phyloP scores from a whole-genome alignment of 345 rosid genomes.

The Triadica sebifera region DNA sequence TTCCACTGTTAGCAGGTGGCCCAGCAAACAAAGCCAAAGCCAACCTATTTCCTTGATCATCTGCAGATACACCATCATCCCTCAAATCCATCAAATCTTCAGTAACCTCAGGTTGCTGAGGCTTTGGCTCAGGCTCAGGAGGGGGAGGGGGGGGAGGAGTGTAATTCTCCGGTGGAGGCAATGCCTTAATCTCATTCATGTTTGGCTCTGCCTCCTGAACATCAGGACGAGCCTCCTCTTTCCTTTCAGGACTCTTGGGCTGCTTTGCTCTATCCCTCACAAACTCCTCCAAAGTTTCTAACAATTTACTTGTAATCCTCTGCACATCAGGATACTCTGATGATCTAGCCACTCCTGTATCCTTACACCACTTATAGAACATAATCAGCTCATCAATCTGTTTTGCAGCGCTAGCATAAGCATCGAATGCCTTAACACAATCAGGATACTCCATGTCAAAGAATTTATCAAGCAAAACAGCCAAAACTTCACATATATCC shows the following conservation, averaged over 20 bases:
- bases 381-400: conserved; percentile 80
- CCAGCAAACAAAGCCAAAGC: conserved; percentile 80
- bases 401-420: conserved; percentile 63
- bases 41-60: conserved; percentile 71
- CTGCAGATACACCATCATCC: conserved; percentile 58
- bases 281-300: conserved; percentile 83
- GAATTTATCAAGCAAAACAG: conserved; percentile 75
- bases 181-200: conserved; percentile 73
- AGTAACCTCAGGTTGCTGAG: conserved; percentile 47
- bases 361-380: conserved; percentile 79
- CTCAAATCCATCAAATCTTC: conserved; percentile 81
- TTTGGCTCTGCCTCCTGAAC: conserved; percentile 41
- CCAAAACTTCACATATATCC: conserved; percentile 75
- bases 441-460: conserved; percentile 81
- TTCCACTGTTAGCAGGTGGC: conserved; percentile 39
- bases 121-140: conserved; percentile 40
- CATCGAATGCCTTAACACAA: conserved; percentile 80
- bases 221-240: conserved; percentile 48
- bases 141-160: conserved; percentile 59
- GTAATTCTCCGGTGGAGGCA: conserved; percentile 68
- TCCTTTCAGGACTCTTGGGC: conserved; percentile 69
- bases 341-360: conserved; percentile 70
- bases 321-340: conserved; percentile 94
- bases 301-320: conserved; percentile 70
- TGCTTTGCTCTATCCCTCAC: conserved; percentile 74